Conservation (phyloP, 345 rosid genomes). For the Excoecaria cochinchinensis region DNA sequence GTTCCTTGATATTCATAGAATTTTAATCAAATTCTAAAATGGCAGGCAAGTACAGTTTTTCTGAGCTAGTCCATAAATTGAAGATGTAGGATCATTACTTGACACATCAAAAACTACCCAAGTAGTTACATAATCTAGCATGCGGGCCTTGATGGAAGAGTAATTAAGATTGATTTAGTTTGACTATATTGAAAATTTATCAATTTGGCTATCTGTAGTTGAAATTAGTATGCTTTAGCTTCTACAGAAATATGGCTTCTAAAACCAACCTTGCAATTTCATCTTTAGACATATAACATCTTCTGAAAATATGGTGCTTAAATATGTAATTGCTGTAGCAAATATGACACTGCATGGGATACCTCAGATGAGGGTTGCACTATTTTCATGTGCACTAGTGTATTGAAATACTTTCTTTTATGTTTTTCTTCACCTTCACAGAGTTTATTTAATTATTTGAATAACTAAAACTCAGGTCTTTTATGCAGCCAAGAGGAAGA, state of each 20-base stretch:
- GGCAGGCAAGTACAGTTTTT: neutral
- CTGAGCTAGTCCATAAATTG: neutral
- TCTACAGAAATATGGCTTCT: neutral
- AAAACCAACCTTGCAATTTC: neutral
- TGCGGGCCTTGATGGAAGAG: neutral
- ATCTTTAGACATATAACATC: neutral
- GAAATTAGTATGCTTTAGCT: neutral
- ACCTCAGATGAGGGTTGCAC: neutral
- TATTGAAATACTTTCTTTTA: neutral
- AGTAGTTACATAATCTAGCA: neutral
- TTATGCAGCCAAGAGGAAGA: slow-evolving; percentile 38
- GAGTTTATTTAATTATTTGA: neutral
- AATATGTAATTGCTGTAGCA: neutral
- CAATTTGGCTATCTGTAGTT: too few species aligned
- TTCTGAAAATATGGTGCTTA: neutral
- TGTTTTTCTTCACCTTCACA: neutral
- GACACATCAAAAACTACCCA: neutral
- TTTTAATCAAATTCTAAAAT: neutral
- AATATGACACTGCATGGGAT: neutral
- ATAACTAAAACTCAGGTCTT: neutral
- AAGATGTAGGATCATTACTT: neutral
- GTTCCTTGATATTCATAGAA: neutral
- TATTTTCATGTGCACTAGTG: neutral
- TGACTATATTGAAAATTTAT: too few species aligned
- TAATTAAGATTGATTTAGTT: neutral